These are phyloP conservation scores for Perkinsus olseni DNA, from an alignment of 169 alveolate genomes.

Conservation along the genomic window DNA sequence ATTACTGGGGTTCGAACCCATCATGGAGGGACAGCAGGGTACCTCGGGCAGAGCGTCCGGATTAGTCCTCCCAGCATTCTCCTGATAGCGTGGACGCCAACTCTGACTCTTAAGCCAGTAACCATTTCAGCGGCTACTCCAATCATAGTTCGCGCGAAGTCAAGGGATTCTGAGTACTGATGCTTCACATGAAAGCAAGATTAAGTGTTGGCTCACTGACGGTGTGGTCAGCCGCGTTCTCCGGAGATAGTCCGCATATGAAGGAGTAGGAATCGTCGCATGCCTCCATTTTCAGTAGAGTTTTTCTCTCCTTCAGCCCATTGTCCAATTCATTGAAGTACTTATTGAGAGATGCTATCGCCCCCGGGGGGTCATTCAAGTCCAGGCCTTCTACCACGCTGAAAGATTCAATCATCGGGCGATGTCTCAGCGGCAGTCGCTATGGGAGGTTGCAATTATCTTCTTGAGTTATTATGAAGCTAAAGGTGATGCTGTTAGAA, in stretches of 20 bases:
- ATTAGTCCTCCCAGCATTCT: background rate
- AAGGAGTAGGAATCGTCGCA: background rate
- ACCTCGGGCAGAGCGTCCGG: background rate
- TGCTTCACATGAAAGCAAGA: background rate
- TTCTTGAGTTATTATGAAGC: too few species aligned
- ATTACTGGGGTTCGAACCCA: too few species aligned
- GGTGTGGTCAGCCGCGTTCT: background rate
- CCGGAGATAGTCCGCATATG: background rate
- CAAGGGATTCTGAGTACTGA: background rate
- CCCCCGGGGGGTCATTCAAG: background rate
- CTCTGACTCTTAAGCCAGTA: background rate
- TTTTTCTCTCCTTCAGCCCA: background rate
- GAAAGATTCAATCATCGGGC: background rate
- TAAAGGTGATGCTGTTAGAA: too few species aligned
- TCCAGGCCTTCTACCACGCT: background rate
- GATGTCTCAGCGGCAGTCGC: too few species aligned
- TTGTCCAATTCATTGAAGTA: background rate
- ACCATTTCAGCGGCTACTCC: background rate
- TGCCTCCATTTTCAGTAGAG: background rate
- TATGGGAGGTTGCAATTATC: too few species aligned
- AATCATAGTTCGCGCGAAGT: background rate
- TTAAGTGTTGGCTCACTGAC: background rate
- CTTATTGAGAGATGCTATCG: background rate
- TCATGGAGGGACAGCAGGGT: background rate
- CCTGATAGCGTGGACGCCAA: background rate